These are phyloP conservation scores for Trichoderma sp. DNA, from an alignment of 2,329 filamentous ascomycete species.

Conservation along the genomic window DNA sequence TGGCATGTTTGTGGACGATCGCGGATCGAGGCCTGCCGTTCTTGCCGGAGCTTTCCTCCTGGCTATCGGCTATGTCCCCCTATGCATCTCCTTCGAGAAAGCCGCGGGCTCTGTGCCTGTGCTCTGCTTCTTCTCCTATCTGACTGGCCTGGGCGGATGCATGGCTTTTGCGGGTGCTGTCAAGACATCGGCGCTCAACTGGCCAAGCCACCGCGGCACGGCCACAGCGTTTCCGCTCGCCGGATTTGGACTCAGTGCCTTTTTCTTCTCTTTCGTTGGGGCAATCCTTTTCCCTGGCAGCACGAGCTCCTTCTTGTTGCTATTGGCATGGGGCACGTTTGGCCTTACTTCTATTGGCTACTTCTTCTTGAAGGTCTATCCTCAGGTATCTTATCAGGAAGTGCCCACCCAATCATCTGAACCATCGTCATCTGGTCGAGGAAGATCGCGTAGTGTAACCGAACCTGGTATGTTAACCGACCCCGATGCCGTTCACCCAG, in stretches of 20 bases:
- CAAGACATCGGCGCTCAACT: constrained; percentile 87
- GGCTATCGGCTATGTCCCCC: constrained; percentile 80
- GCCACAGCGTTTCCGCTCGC: constrained; percentile 93
- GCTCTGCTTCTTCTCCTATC: constrained; percentile 81
- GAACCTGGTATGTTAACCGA: constrained; percentile 29
- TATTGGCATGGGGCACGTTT: constrained; percentile 80
- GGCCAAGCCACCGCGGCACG: constrained; percentile 86
- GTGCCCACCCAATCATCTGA: constrained; percentile 47
- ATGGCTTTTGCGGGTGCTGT: constrained; percentile 87
- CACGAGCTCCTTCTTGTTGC: constrained; percentile 77
- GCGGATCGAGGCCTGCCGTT: constrained; percentile 78
- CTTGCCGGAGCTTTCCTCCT: constrained; percentile 74
- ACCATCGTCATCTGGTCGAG: constrained; percentile 13
- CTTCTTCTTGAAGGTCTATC: constrained; percentile 80
- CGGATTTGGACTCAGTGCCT: constrained; percentile 91
- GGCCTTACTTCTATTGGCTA: constrained; percentile 74
- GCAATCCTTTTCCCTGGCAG: constrained; percentile 79
- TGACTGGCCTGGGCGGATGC: constrained; percentile 87
- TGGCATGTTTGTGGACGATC: constrained; percentile 82
- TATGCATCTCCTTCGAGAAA: constrained; percentile 75
- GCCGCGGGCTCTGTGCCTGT: constrained; percentile 62
- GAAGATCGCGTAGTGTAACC: constrained; percentile 6
- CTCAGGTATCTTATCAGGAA: constrained; percentile 58
- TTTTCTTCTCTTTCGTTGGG: constrained; percentile 88
- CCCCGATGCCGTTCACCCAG: not conserved